phyloP scores from a whole-genome alignment of 305 asterid species.

The Ruellia speciosa region DNA sequence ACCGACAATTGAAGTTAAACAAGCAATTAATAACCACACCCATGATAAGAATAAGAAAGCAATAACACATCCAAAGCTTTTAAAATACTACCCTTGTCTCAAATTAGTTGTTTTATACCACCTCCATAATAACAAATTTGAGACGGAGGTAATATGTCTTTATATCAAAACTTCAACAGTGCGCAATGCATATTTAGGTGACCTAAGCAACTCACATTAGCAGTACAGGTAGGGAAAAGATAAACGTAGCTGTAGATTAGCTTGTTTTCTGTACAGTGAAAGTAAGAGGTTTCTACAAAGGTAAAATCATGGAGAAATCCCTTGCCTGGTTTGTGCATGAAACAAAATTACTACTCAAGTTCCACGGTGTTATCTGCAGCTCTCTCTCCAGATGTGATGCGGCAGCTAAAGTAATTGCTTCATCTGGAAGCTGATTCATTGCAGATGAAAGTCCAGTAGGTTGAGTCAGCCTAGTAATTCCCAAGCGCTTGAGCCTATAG shows the following conservation, averaged over 20 bases:
- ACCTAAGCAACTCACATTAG: constrained; percentile 6
- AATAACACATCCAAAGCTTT: too few relatives aligned
- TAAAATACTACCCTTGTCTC: too few relatives aligned
- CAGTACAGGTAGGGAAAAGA: background rate
- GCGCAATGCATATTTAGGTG: constrained; percentile 8
- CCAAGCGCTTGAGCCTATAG: constrained; percentile 84
- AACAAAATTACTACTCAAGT: constrained; percentile 89
- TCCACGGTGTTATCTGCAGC: constrained; percentile 99
- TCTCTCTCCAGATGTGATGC: constrained; percentile 99
- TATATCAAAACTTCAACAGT: background rate
- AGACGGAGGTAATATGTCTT: too few relatives aligned
- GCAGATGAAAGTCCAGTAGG: constrained; percentile 91
- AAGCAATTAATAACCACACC: too few relatives aligned
- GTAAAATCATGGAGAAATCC: constrained; percentile 12
- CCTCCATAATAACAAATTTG: too few relatives aligned
- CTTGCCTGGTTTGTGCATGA: constrained; percentile 90
- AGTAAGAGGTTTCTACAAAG: background rate
- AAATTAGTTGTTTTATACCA: too few relatives aligned
- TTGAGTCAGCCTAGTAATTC: constrained; percentile 70
- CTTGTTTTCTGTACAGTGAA: background rate
- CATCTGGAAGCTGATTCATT: constrained; percentile 99
- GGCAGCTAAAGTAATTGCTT: constrained; percentile 97
- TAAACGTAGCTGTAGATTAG: constrained; percentile 2
- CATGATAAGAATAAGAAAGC: too few relatives aligned
- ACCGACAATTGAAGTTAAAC: too few relatives aligned